These are phyloP conservation scores for Cytospora mali DNA, from an alignment of 2,329 filamentous ascomycete species.

Conservation along the genomic window DNA sequence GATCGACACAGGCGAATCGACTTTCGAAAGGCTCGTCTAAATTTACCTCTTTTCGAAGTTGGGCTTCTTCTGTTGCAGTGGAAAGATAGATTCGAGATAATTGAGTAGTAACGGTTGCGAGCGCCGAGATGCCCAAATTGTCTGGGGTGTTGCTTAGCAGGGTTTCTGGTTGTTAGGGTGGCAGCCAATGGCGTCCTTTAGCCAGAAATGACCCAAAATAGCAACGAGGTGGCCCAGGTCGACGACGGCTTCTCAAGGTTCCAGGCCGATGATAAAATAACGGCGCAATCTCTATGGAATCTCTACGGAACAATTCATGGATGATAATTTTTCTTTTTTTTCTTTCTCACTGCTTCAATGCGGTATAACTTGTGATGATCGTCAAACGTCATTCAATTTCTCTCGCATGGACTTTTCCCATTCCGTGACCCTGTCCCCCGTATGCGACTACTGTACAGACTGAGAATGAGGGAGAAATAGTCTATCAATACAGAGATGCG, in stretches of 20 bases:
- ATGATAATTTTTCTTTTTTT: too few species aligned
- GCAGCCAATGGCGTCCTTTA: constrained; percentile 10
- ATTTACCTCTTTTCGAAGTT: background rate
- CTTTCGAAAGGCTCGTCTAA: background rate
- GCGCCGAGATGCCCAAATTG: background rate
- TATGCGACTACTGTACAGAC: constrained; percentile 41
- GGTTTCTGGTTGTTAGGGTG: constrained; percentile 3
- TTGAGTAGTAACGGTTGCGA: constrained; percentile 1
- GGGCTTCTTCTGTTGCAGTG: constrained; percentile 3
- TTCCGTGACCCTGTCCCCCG: constrained; percentile 32
- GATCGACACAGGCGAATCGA: background rate
- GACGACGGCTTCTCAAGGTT: background rate
- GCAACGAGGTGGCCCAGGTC: constrained; percentile 5
- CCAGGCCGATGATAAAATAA: background rate
- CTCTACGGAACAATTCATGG: background rate
- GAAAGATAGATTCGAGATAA: background rate
- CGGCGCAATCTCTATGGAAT: background rate
- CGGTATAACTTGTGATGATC: background rate
- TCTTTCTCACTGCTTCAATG: background rate
- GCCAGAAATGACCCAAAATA: background rate
- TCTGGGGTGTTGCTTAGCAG: background rate
- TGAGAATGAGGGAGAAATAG: constrained; percentile 39
- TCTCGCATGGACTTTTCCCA: constrained; percentile 28
- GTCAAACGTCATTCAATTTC: constrained; percentile 22
- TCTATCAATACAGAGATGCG: constrained; percentile 40